Evolutionary conservation across 257 asterid genomes (phyloP).

Genomic region (Misopates orontium): DNA sequence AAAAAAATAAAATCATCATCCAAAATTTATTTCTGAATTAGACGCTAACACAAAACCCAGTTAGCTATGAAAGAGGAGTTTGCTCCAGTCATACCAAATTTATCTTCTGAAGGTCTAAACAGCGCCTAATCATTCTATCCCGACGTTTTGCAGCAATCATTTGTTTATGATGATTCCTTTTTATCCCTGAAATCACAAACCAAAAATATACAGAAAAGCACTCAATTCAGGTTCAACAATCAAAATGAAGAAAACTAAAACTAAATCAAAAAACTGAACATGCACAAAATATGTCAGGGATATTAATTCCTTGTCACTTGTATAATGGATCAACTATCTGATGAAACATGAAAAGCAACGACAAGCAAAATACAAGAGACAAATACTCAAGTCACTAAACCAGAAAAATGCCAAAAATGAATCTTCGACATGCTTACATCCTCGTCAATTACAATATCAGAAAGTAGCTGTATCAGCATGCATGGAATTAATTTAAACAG

Average conservation of each 20-base stretch:
- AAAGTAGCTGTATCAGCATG: background rate
- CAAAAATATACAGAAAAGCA: constrained; percentile 20
- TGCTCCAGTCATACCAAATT: constrained; percentile 52
- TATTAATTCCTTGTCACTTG: background rate
- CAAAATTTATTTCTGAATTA: constrained; percentile 17
- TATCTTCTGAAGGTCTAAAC: constrained; percentile 82
- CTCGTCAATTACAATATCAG: background rate
- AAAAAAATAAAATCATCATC: constrained; percentile 3
- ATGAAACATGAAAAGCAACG: constrained; percentile 5
- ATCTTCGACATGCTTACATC: background rate
- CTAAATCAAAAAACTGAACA: constrained; percentile 7
- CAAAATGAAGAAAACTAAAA: background rate
- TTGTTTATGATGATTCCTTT: constrained; percentile 80
- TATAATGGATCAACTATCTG: constrained; percentile 6
- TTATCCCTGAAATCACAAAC: constrained; percentile 59
- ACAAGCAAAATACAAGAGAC: background rate
- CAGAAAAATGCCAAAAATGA: background rate
- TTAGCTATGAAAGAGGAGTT: constrained; percentile 5
- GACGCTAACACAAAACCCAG: background rate
- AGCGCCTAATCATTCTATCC: constrained; percentile 72
- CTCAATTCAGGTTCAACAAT: constrained; percentile 26
- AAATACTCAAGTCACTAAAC: no score
- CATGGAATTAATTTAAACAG: constrained; percentile 10
- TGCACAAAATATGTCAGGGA: background rate
- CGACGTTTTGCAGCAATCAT: constrained; percentile 73